Base-by-base conservation (phyloP, 225 moss, liverwort and hornwort species). In the Pseudisothecium myosuroides region DNA sequence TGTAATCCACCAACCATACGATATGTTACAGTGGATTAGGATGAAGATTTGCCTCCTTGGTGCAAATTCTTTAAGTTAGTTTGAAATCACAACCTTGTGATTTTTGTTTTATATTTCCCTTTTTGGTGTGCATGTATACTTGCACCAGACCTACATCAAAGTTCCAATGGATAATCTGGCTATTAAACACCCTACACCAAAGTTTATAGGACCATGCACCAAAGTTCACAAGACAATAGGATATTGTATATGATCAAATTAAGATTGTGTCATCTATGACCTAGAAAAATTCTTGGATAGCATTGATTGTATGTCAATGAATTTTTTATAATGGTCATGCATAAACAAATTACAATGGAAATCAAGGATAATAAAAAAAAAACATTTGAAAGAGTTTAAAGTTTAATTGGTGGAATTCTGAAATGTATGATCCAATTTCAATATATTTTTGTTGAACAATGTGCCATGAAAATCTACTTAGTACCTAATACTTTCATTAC, bases 231-330 rank as follows among this genome's bases (percentile, higher is more conserved):
- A 0, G 6, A 37, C 10, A 10, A 24, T 16, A 26, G 4, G 3
- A 16, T 9, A 26, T 4, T 24, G 2, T 24, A 15, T 0, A 15
- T 15, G 1, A 77, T 37, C 16, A 37, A 37, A 37, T 6, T 6
- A 37, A 37, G 9, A 37, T n/a, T 55, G 24, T 23, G 10, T n/a
- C 10, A 6, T 10, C 4, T 26, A 4, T 24, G 1, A 77, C 23
- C 6, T 23, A 23, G 5, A 36, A 22, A 24, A 37, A 15, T 14
- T 55, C 15, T 55, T 55, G 2, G 9, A 37, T 23, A 54, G 15
- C 2, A 23, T 0, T 7, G 7, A 77, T 77, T 14, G 3, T 6
- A 1, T 77, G 1, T 55, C 0, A 12, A 0, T 15, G 24, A 55
- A 6, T 9, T 55, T 56, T 36, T 37, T 1, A 6, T 55, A 52